Evolutionary conservation across 805 yeast species (phyloP).

Genomic region (Candida silvatica): DNA sequence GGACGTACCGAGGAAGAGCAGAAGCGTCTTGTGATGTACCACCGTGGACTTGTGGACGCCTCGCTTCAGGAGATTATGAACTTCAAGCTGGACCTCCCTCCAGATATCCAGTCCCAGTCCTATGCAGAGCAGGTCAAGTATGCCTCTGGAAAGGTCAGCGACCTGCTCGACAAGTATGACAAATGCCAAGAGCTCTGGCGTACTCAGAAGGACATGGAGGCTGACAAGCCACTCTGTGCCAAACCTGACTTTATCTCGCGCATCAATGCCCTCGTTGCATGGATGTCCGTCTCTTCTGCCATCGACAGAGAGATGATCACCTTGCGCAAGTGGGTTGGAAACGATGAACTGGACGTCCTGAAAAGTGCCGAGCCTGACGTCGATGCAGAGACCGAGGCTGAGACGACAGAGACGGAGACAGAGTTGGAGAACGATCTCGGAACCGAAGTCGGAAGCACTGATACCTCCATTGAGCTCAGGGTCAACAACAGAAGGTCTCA

Average conservation of each 20-base stretch:
- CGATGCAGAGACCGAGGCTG: background rate
- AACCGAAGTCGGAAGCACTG: too few species aligned
- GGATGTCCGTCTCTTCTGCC: slow-evolving; percentile 71
- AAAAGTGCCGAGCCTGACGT: slow-evolving; percentile 14
- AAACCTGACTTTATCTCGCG: slow-evolving; percentile 54
- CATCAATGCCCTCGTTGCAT: slow-evolving; percentile 72
- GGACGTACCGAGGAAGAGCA: slow-evolving; percentile 81
- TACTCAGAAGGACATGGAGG: slow-evolving; percentile 65
- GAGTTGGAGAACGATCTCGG: background rate
- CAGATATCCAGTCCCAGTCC: slow-evolving; percentile 11
- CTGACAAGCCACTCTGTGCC: slow-evolving; percentile 66
- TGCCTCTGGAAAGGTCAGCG: slow-evolving; percentile 44
- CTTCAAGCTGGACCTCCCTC: slow-evolving; percentile 47
- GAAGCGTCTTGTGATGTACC: slow-evolving; percentile 52
- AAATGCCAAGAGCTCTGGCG: slow-evolving; percentile 73
- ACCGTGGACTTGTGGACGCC: slow-evolving; percentile 65
- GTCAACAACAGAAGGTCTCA: slow-evolving; percentile 7
- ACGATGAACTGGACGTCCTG: slow-evolving; percentile 63
- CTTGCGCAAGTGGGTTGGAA: slow-evolving; percentile 76
- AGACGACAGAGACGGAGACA: background rate
- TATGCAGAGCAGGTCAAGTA: slow-evolving; percentile 17
- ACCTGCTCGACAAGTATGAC: slow-evolving; percentile 51
- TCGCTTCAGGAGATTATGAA: slow-evolving; percentile 59
- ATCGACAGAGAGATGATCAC: slow-evolving; percentile 53
- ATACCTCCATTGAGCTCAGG: too few species aligned